phyloP scores from a whole-genome alignment of 352 stramenopile species.

The Pythium phragmiticola region DNA sequence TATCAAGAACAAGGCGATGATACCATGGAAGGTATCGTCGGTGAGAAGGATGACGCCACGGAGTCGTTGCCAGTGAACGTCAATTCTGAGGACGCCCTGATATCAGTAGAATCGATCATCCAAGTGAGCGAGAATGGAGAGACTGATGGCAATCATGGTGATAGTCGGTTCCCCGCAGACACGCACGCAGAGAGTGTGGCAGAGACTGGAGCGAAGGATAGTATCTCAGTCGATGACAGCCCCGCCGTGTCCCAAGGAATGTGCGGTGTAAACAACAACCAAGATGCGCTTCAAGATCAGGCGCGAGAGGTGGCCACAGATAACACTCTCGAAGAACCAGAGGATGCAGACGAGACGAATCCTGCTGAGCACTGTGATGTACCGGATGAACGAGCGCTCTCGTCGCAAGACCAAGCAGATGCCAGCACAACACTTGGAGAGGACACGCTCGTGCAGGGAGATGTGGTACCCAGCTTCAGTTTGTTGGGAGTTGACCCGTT shows the following conservation, averaged over 20 bases:
- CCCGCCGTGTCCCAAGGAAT: background rate
- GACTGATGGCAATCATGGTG: background rate
- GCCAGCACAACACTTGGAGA: background rate
- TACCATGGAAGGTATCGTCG: background rate
- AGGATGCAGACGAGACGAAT: constrained; percentile 1
- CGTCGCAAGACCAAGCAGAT: background rate
- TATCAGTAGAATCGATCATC: background rate
- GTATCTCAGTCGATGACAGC: background rate
- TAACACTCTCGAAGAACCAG: background rate
- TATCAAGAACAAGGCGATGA: background rate
- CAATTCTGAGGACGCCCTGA: background rate
- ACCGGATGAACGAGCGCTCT: background rate
- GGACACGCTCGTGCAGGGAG: background rate
- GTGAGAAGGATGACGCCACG: background rate
- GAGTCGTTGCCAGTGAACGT: background rate
- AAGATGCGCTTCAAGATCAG: background rate
- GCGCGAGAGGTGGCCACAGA: background rate
- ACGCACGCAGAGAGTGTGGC: background rate
- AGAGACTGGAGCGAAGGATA: background rate
- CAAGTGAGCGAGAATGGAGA: background rate
- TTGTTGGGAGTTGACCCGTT: constrained; percentile 4
- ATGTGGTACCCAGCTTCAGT: background rate
- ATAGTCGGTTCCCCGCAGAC: background rate
- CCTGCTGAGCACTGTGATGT: constrained; percentile 7
- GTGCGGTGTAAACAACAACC: background rate